A percentile compares a stretch with the other conserved stretches of the same genome.
Conservation (phyloP, 2,329 filamentous ascomycete species). For the Sclerotinia minor region DNA sequence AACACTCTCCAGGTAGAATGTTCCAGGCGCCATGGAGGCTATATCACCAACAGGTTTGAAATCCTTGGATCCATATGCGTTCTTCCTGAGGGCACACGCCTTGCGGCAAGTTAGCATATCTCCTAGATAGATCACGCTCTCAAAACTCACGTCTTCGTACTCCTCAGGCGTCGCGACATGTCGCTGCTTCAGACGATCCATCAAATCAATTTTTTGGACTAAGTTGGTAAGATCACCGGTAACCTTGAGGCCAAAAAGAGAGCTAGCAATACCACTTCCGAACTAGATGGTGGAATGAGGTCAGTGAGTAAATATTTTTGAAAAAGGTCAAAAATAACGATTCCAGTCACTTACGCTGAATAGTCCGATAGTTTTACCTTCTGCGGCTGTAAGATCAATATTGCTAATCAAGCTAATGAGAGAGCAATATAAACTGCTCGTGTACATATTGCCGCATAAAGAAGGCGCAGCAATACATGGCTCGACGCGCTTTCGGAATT, state of each 20-base stretch:
- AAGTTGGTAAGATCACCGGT: not conserved
- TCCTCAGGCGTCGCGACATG: not conserved
- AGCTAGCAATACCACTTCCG: conserved; percentile 8
- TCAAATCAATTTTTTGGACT: not conserved
- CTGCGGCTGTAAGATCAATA: not conserved
- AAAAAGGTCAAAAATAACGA: not conserved
- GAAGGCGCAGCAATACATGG: not conserved
- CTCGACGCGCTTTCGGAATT: conserved; percentile 2
- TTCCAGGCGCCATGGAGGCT: not conserved
- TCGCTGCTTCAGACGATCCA: conserved; percentile 8
- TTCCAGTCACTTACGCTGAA: not conserved
- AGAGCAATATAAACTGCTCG: conserved; percentile 3
- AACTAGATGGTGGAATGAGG: not conserved
- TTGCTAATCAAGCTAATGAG: conserved; percentile 16
- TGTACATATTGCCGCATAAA: conserved; percentile 22
- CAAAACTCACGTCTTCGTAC: not conserved
- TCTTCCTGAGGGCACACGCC: not conserved
- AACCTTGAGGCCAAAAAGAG: not conserved
- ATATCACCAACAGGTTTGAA: not conserved
- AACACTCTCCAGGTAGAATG: not conserved
- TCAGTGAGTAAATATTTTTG: not conserved
- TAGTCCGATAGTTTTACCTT: conserved; percentile 6
- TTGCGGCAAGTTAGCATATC: not conserved
- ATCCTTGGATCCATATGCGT: not conserved
- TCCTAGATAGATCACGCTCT: not conserved